phyloP scores from a whole-genome alignment of 2,329 filamentous ascomycete genomes.

The Fusarium domesticum region DNA sequence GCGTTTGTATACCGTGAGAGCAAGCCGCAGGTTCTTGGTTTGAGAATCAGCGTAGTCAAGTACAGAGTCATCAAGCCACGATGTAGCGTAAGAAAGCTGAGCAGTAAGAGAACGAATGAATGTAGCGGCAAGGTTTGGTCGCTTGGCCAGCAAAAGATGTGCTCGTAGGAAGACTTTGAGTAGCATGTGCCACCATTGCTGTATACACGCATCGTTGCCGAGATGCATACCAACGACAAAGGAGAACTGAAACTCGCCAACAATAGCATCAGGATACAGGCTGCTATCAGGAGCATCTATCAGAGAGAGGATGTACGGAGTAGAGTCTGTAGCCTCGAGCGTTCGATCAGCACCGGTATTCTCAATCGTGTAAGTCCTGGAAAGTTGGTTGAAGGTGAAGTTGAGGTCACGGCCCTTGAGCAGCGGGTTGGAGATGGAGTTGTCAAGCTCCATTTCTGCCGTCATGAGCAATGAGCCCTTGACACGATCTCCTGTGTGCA shows the following conservation, averaged over 20 bases:
- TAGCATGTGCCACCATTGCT: constrained; percentile 60
- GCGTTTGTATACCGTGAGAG: constrained; percentile 54
- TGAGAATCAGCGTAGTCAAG: constrained; percentile 36
- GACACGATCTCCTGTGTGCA: constrained; percentile 54
- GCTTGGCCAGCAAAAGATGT: constrained; percentile 41
- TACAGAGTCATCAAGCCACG: constrained; percentile 46
- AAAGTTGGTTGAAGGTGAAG: constrained; percentile 46
- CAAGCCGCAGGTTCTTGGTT: constrained; percentile 40
- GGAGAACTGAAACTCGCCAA: constrained; percentile 60
- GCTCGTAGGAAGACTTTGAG: constrained; percentile 51
- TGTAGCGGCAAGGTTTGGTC: constrained; percentile 44
- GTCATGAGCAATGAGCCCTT: constrained; percentile 41
- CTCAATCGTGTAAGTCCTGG: constrained; percentile 42
- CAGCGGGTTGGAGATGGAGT: constrained; percentile 34
- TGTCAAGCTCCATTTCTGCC: constrained; percentile 40
- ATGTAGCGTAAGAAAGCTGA: constrained; percentile 53
- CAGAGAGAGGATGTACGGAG: constrained; percentile 42
- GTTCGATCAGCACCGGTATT: constrained; percentile 39
- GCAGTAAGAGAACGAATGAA: constrained; percentile 51
- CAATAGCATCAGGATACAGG: constrained; percentile 42
- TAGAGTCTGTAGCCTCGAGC: constrained; percentile 48
- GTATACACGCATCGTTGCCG: constrained; percentile 56
- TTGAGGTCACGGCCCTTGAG: constrained; percentile 41
- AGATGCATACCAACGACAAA: constrained; percentile 57
- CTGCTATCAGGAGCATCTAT: constrained; percentile 32